phyloP scores from a whole-genome alignment of 2,329 filamentous ascomycete species.

The Beauveria caledonica region DNA sequence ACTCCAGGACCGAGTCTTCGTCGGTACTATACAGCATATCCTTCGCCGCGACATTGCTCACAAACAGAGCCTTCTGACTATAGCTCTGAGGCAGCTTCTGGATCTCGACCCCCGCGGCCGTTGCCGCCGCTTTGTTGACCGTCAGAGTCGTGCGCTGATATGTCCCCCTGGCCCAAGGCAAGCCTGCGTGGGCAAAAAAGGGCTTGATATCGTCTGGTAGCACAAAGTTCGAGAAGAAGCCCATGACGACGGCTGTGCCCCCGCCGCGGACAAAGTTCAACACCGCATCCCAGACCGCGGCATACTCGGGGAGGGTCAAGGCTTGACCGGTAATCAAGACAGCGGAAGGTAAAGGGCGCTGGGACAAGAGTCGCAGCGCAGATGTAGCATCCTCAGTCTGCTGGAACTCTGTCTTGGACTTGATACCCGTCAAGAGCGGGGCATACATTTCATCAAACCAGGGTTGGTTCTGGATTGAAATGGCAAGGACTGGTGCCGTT shows the following conservation, averaged over 20 bases:
- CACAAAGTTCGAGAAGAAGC: conserved; percentile 14
- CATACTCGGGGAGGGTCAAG: conserved; percentile 6
- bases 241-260: conserved; percentile 15
- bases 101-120: not conserved
- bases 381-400: not conserved
- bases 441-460: conserved; percentile 14
- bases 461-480: conserved; percentile 10
- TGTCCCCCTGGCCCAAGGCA: not conserved
- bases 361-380: conserved; percentile 9
- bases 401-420: conserved; percentile 7
- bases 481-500: not conserved
- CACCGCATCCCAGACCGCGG: conserved; percentile 14
- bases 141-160: not conserved
- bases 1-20: not conserved
- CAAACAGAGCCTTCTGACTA: not conserved
- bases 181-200: not conserved
- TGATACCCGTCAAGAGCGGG: conserved; percentile 6
- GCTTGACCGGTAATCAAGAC: conserved; percentile 15
- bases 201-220: not conserved
- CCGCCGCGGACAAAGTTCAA: conserved; percentile 14
- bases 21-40: not conserved
- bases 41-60: not conserved
- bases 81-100: not conserved
- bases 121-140: not conserved
- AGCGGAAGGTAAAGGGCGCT: conserved; percentile 6